phyloP scores from a whole-genome alignment of 345 rosid species.

The Xanthoceras sorbifolium region DNA sequence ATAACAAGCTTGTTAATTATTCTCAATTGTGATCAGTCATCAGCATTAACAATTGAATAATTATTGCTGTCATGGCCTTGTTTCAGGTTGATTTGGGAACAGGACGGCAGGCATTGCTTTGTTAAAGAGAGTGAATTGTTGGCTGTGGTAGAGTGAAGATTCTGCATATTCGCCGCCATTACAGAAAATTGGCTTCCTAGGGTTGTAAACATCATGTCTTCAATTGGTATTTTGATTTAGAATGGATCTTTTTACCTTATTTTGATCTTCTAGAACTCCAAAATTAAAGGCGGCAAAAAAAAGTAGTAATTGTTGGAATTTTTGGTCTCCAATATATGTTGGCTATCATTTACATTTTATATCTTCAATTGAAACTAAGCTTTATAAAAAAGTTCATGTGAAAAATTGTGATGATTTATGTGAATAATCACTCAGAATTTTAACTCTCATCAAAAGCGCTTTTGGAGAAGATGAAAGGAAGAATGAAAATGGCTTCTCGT shows the following conservation, averaged over 20 bases:
- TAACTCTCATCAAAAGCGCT: neutral
- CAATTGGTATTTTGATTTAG: neutral
- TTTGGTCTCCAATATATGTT: neutral
- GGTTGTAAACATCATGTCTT: neutral
- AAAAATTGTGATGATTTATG: neutral
- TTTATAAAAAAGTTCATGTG: neutral
- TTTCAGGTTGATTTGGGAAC: conserved; percentile 77
- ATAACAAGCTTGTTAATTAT: no score
- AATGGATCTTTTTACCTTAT: neutral
- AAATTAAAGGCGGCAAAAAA: neutral
- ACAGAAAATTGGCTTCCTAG: neutral
- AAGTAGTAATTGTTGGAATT: neutral
- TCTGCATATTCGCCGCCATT: neutral
- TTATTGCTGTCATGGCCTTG: neutral
- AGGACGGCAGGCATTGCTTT: conserved; percentile 70
- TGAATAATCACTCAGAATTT: no score
- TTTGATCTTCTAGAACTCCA: neutral
- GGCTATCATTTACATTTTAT: neutral
- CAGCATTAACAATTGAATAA: neutral
- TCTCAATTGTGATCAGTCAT: neutral
- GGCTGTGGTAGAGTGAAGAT: conserved; percentile 71
- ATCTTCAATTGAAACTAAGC: no score
- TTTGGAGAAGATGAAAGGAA: neutral
- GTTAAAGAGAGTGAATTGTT: conserved; percentile 82
- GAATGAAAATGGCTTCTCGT: neutral